A percentile compares a stretch with the other conserved stretches of the same genome.
These are phyloP conservation scores for Chaetomium olivaceum DNA, from an alignment of 2,329 filamentous ascomycete species.

Conservation along the genomic window DNA sequence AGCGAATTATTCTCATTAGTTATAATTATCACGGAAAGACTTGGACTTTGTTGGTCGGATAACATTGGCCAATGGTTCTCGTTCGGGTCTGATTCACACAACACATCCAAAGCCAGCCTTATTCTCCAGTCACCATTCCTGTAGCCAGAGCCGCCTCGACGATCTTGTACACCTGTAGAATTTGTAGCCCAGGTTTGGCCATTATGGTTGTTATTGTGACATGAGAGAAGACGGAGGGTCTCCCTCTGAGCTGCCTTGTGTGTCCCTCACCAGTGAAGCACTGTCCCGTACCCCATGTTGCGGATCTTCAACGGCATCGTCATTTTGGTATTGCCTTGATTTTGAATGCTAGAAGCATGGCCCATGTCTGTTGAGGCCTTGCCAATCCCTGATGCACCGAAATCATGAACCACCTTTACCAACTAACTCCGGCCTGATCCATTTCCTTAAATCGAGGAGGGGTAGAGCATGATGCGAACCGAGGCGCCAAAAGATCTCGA, in stretches of 20 bases:
- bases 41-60: neutral
- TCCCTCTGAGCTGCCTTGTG: slow-evolving; percentile 23
- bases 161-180: slow-evolving; percentile 26
- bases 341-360: slow-evolving; percentile 58
- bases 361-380: slow-evolving; percentile 52
- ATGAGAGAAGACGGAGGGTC: slow-evolving; percentile 20
- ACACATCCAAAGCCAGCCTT: neutral
- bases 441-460: slow-evolving; percentile 79
- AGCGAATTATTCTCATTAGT: neutral
- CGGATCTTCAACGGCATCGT: slow-evolving; percentile 35
- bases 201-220: slow-evolving; percentile 31
- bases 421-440: slow-evolving; percentile 58
- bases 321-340: slow-evolving; percentile 47
- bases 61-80: neutral
- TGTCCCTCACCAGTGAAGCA: slow-evolving; percentile 28
- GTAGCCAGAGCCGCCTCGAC: slow-evolving; percentile 1
- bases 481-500: slow-evolving; percentile 95
- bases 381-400: slow-evolving; percentile 57
- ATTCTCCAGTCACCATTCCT: slow-evolving; percentile 3
- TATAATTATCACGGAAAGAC: neutral
- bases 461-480: slow-evolving; percentile 97
- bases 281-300: slow-evolving; percentile 30
- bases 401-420: slow-evolving; percentile 62
- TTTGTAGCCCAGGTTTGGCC: slow-evolving; percentile 30
- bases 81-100: neutral